Percentiles rank a stretch among this genome's conserved stretches.
Evolutionary conservation across 129 eudicot genomes (phyloP).

Genomic region (carrot (Daucus carota)): DH1_v3.0 NC_030385.2:2423501-2424000

Average conservation of each 20-base stretch:
- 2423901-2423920: constrained; percentile 68
- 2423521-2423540: constrained; percentile 65
- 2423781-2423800: constrained; percentile 55
- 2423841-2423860: constrained; percentile 63
- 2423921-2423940: constrained; percentile 63
- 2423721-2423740: constrained; percentile 51
- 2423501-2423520: constrained; percentile 80
- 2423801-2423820: constrained; percentile 57
- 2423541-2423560: constrained; percentile 39
- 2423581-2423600: constrained; percentile 92
- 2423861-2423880: constrained; percentile 65
- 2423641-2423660: constrained; percentile 45
- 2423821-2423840: constrained; percentile 93
- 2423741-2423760: constrained; percentile 67
- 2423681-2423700: constrained; percentile 56
- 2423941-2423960: constrained; percentile 60
- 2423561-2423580: constrained; percentile 77
- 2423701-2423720: constrained; percentile 78
- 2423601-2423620: constrained; percentile 75
- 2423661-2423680: constrained; percentile 59
- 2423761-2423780: constrained; percentile 75
- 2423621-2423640: constrained; percentile 86
- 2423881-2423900: constrained; percentile 70
- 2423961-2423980: constrained; percentile 45
- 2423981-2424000: constrained; percentile 44